A percentile compares a stretch with the other conserved stretches of the same genome.
phyloP scores from a whole-genome alignment of 148 eudicot genomes.

The Linanthus parryae region DNA sequence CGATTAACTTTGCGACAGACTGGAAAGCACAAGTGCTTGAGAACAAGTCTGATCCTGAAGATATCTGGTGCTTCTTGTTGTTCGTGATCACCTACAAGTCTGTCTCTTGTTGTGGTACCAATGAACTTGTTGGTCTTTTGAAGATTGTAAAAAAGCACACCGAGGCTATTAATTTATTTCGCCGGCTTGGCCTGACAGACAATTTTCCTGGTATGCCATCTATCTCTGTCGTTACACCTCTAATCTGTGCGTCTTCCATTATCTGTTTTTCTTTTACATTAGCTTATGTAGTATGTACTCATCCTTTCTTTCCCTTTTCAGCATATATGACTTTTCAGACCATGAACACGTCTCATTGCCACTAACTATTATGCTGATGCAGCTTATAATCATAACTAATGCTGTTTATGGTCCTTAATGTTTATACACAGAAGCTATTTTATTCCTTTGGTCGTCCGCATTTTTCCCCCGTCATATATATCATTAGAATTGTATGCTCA shows the following conservation, averaged over 20 bases:
- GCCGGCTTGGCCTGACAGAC: constrained; percentile 15
- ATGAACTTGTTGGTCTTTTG: constrained; percentile 18
- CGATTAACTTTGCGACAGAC: constrained; percentile 13
- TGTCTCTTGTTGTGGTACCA: constrained; percentile 5
- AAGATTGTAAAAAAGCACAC: neutral
- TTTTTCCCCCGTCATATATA: too few species aligned
- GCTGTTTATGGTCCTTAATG: too few species aligned
- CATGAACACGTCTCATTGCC: too few species aligned
- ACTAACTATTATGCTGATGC: too few species aligned
- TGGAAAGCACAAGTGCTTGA: constrained; percentile 13
- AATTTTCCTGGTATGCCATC: constrained; percentile 14
- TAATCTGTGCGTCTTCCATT: neutral
- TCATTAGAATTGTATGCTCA: too few species aligned
- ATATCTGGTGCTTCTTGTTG: constrained; percentile 12
- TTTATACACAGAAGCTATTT: too few species aligned
- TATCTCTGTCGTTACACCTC: neutral
- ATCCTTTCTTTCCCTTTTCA: neutral
- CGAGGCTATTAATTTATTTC: constrained; percentile 3
- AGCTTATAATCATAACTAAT: too few species aligned
- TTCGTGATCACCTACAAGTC: constrained; percentile 13
- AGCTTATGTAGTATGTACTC: too few species aligned
- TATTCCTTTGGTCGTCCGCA: too few species aligned
- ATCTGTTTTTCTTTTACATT: too few species aligned
- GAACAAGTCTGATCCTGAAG: neutral
- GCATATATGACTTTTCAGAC: neutral